Evolutionary conservation across 345 rosid species (phyloP), one percentile per base, ranked within the genome.

Genomic region (Hypericum perforatum): DNA sequence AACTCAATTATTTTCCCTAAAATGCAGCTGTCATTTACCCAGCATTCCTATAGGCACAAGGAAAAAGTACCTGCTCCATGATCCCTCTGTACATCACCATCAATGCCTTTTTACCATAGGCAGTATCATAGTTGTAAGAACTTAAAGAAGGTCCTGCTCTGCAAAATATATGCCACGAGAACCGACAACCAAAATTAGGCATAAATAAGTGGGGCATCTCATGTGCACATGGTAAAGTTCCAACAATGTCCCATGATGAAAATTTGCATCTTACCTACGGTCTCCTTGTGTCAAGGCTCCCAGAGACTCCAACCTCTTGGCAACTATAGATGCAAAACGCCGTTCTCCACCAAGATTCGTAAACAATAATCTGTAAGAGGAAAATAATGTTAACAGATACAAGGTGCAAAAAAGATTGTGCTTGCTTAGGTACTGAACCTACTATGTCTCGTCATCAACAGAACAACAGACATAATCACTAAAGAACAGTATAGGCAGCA

Each of bases 261-360:
- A 43, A 10, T 10, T 32, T 60, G 40, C 41, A 76, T 70, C 72
- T 71, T 59, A 80, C 98, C 96, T 80, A 57, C 98, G 89, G 65
- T 92, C 98, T 59, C 96, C 98, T 62, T 92, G 98, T 58, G 98
- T 92, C 72, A 92, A 73, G 60, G 98, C 96, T 62, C 98, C 98
- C 58, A 92, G 95, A 49, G 94, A 81, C 71, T 83, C 98, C 63
- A 92, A 74, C 71, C 98, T 78, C 86, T 92, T 87, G 55, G 98
- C 98, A 64, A 92, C 96, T 59, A 92, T 85, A 51, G 98, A 92
- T 67, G 98, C 98, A 82, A 92, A 92, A 47, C 98, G 95, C 9
- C 98, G 95, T 52, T 92, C 98, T 56, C 98, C 98, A 63, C 96
- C 95, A 49, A 92, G 94, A 78, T 87, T 83, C 53, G 95, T 83